A percentile compares a stretch with the other conserved stretches of the same genome.
phyloP scores from a whole-genome alignment of 768 basidiomycete genomes.

The Pleurotus platypus region DNA sequence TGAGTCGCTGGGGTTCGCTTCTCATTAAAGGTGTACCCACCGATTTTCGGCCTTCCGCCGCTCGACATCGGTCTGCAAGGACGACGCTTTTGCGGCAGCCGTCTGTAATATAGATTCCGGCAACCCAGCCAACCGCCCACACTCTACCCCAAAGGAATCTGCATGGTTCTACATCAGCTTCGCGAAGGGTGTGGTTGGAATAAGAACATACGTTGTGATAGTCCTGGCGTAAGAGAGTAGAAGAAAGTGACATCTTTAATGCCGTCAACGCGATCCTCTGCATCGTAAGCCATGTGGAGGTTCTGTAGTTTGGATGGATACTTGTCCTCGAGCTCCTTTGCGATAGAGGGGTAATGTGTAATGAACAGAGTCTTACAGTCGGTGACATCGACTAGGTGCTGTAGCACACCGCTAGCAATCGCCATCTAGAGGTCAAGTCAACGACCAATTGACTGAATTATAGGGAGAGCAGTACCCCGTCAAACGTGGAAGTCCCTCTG shows the following conservation, averaged over 20 bases:
- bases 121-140: conserved; percentile 82
- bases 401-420: conserved; percentile 78
- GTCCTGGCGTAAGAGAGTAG: conserved; percentile 69
- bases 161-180: not conserved
- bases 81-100: conserved; percentile 53
- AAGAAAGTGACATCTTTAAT: conserved; percentile 82
- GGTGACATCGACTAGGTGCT: conserved; percentile 57
- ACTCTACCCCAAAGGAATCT: conserved; percentile 92
- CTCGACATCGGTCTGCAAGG: conserved; percentile 52
- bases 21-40: conserved; percentile 26
- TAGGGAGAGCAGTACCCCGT: conserved; percentile 54
- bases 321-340: conserved; percentile 57
- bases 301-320: conserved; percentile 67
- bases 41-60: conserved; percentile 45
- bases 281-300: conserved; percentile 83
- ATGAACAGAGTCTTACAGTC: conserved; percentile 85
- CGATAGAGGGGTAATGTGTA: conserved; percentile 89
- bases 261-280: conserved; percentile 67
- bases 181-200: not conserved
- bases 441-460: not conserved
- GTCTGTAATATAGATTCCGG: conserved; percentile 63
- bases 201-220: conserved; percentile 49
- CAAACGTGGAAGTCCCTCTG: conserved; percentile 88
- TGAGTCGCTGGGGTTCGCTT: too few relatives aligned
- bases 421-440: conserved; percentile 56